Conservation (phyloP, 106 monocot genomes). For the Dactylorhiza incarnata region DNA sequence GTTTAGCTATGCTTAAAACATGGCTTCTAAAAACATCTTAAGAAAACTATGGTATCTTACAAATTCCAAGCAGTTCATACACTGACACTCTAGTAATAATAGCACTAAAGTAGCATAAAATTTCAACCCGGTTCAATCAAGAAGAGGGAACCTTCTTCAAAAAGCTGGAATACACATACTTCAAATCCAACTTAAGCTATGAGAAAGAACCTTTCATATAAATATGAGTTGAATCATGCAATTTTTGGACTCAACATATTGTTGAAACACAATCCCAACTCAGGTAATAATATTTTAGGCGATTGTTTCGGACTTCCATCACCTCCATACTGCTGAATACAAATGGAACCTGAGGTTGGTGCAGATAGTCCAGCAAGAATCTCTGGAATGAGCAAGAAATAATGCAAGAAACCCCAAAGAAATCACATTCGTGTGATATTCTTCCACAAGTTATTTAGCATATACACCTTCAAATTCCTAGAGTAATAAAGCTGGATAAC, state of each 20-base stretch:
- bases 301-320: conserved; percentile 46
- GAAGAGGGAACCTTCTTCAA: neutral
- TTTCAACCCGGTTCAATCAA: neutral
- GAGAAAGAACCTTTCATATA: neutral
- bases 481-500: too few species aligned
- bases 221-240: neutral
- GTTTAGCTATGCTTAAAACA: neutral
- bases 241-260: neutral
- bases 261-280: conserved; percentile 89
- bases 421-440: too few species aligned
- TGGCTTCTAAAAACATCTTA: neutral
- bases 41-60: neutral
- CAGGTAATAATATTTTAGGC: conserved; percentile 46
- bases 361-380: conserved; percentile 79
- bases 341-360: conserved; percentile 78
- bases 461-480: too few species aligned
- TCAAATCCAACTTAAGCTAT: neutral
- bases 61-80: neutral
- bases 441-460: too few species aligned
- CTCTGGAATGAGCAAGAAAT: conserved; percentile 22
- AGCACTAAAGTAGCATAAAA: neutral
- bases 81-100: neutral
- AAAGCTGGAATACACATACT: neutral
- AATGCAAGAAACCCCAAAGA: too few species aligned
- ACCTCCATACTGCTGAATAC: conserved; percentile 49